phyloP scores from a whole-genome alignment of 2,329 filamentous ascomycete genomes.

The Bipolaris cookei region DNA sequence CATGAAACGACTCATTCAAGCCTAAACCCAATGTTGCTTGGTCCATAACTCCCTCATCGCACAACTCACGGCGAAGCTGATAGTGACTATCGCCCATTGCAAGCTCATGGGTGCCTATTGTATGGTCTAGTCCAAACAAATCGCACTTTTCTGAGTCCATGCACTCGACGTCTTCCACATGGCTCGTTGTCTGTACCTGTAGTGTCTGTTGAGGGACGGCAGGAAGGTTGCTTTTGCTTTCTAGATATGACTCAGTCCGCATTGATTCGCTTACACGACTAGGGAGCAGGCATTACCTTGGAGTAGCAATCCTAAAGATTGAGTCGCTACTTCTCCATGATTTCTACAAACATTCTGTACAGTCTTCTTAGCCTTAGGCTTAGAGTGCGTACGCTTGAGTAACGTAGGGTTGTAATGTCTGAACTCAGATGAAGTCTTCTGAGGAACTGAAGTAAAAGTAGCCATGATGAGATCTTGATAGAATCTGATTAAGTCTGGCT shows the following conservation, averaged over 20 bases:
- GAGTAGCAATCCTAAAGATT: not conserved
- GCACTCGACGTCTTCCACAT: not conserved
- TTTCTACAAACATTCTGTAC: not conserved
- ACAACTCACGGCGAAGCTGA: not conserved
- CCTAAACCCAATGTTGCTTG: not conserved
- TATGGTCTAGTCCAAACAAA: not conserved
- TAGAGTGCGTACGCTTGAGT: not conserved
- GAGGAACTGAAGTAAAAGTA: slow-evolving; percentile 9
- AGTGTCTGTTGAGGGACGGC: not conserved
- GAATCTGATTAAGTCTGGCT: slow-evolving; percentile 6
- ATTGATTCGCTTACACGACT: not conserved
- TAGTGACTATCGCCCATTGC: not conserved
- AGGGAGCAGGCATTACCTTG: not conserved
- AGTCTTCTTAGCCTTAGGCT: slow-evolving; percentile 1
- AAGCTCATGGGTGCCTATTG: not conserved
- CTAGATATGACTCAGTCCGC: not conserved
- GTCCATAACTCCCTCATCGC: not conserved
- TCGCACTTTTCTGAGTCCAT: not conserved
- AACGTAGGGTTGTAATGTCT: not conserved
- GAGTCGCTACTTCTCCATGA: not conserved
- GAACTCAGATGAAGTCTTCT: not conserved
- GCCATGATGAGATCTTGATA: slow-evolving; percentile 2
- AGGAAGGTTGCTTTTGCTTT: not conserved
- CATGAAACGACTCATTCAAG: not conserved
- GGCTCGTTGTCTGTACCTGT: not conserved